Evolutionary conservation across 2,329 filamentous ascomycete species (phyloP), one percentile per base, ranked within the genome.

Genomic region (Fusarium setosum): DNA sequence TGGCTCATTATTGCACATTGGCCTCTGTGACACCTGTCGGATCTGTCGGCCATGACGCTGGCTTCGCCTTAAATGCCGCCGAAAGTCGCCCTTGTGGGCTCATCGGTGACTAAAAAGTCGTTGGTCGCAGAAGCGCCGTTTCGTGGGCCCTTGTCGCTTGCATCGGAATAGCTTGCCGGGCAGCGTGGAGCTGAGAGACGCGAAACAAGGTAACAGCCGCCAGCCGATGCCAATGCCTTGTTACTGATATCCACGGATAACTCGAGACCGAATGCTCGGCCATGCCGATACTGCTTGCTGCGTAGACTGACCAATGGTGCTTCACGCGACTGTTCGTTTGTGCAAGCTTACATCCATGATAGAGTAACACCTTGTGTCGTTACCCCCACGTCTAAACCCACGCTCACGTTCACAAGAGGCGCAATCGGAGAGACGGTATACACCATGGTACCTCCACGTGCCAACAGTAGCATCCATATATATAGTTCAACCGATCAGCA

Each of bases 401-500:
- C 21, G 32, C 53, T 40, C 29, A 35, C 44, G 18, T 32, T 42
- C 21, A 23, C 26, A 6, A 53, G n/a, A 47, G 20, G 17, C 7
- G 34, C 20, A 47, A 34, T 32, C 26, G 21, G 24, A 15, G 29
- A 40, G 37, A 61, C 31, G 24, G 20, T 51, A 40, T 68, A 66
- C 59, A 42, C 52, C 59, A 54, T 55, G 42, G 42, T 53, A 51
- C 11, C n/a, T 50, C 40, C 29, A 44, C 13, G 26, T 3, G 24
- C 23, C 32, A n/a, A 42, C 24, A 10, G 56, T n/a, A 32, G 6
- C 42, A 38, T n/a, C n/a, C 40, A 8, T 13, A n/a, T 18, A 37
- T n/a, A 23, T 21, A 20, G 17, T 13, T 13, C 15, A 34, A 5
- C 26, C 15, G 31, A 47, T 75, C 61, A 97, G 78, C 94, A 97